Percentiles rank a stretch among this genome's conserved stretches.
Conservation (phyloP, 2,329 filamentous ascomycete species). For the Fusarium equiseti region DNA sequence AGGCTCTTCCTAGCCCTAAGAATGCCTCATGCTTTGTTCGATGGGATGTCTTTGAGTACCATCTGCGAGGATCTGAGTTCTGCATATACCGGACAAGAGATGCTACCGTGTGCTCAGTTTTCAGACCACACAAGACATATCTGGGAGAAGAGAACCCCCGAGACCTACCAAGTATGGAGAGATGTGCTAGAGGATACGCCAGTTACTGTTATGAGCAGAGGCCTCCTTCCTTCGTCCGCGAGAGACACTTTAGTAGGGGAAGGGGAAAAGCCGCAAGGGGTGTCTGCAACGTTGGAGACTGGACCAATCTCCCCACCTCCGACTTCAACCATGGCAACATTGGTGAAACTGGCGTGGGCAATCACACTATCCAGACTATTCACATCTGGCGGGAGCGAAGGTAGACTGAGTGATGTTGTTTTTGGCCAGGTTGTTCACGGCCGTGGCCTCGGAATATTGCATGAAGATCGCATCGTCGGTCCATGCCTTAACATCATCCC, state of each 20-base stretch:
- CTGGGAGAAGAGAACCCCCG: background rate
- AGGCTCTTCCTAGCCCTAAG: background rate
- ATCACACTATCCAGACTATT: background rate
- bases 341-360: slow-evolving; percentile 9
- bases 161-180: slow-evolving; percentile 1
- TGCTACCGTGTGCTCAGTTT: background rate
- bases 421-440: slow-evolving; percentile 14
- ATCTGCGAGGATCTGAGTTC: slow-evolving; percentile 6
- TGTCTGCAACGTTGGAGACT: background rate
- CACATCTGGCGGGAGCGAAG: fast-evolving
- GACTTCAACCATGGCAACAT: background rate
- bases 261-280: background rate
- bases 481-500: slow-evolving; percentile 21
- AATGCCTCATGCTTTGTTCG: slow-evolving; percentile 7
- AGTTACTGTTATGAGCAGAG: background rate
- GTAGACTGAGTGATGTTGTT: background rate
- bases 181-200: background rate
- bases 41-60: slow-evolving; percentile 5
- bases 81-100: background rate
- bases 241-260: background rate
- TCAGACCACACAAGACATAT: background rate
- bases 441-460: background rate
- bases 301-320: background rate
- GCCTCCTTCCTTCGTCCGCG: background rate
- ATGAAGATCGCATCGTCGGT: slow-evolving; percentile 12